Percentiles rank a stretch among this genome's conserved stretches.
These are phyloP conservation scores for Pulveroboletus sp. DNA, from an alignment of 1,284 basidiomycete genomes.

Conservation along the genomic window DNA sequence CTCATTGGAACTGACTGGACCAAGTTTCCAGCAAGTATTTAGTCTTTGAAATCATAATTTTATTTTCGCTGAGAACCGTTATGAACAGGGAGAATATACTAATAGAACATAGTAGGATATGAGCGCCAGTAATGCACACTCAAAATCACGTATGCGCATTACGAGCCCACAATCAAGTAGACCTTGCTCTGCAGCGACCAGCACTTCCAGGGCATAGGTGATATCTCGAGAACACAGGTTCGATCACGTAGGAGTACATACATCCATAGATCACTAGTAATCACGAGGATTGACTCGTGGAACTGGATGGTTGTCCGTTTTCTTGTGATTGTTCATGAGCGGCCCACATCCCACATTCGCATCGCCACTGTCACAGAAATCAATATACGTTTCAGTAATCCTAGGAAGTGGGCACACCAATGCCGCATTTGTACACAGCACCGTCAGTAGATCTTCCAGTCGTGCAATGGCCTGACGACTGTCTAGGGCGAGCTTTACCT, in stretches of 20 bases:
- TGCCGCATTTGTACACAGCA: neutral
- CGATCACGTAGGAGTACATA: no score
- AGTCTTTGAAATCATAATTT: neutral
- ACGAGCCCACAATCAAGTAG: neutral
- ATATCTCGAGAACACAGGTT: no score
- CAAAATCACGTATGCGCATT: neutral
- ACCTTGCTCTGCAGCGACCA: neutral
- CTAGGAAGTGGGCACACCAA: conserved; percentile 1
- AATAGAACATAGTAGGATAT: neutral
- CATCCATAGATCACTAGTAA: neutral
- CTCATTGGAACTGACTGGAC: no score
- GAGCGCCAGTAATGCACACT: neutral
- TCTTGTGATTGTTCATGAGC: neutral
- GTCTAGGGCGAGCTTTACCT: conserved; percentile 11
- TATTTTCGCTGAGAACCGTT: neutral
- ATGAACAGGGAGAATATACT: neutral
- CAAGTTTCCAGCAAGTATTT: no score
- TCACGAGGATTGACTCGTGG: neutral
- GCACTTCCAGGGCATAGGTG: neutral
- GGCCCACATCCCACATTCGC: conserved; percentile 6
- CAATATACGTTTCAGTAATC: neutral
- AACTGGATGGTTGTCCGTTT: neutral
- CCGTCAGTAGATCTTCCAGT: conserved; percentile 13
- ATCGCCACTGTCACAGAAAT: conserved; percentile 12
- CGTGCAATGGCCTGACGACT: conserved; percentile 9